A percentile compares a stretch with the other conserved stretches of the same genome.
Conservation (phyloP, 768 basidiomycete genomes). For the Harrya chromipes region DNA sequence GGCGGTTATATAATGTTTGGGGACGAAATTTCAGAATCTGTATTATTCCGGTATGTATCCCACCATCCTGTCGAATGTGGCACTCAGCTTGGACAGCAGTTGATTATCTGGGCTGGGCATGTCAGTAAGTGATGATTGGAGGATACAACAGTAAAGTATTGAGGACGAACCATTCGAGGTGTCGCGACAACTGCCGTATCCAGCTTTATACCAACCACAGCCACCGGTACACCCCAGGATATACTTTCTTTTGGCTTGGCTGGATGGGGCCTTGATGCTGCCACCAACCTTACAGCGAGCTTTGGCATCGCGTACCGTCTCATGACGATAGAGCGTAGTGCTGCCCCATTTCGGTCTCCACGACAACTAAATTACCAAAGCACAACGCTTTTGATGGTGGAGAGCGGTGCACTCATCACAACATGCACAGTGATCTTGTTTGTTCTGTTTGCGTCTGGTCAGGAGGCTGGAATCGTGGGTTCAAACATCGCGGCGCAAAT, state of each 20-base stretch:
- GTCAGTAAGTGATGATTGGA: constrained; percentile 13
- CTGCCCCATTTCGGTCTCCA: constrained; percentile 2
- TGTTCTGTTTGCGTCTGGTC: constrained; percentile 9
- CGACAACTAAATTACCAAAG: constrained; percentile 9
- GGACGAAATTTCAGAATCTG: constrained; percentile 7
- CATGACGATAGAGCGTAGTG: constrained; percentile 5
- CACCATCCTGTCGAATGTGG: not conserved
- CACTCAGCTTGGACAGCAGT: constrained; percentile 3
- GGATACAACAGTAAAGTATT: not conserved
- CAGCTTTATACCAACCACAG: constrained; percentile 13
- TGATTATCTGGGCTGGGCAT: constrained; percentile 15
- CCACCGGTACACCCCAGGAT: not conserved
- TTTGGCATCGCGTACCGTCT: constrained; percentile 20
- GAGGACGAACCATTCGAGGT: constrained; percentile 1
- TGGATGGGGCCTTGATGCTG: constrained; percentile 20
- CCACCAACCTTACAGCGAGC: constrained; percentile 15
- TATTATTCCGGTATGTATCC: constrained; percentile 12
- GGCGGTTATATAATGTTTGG: constrained; percentile 22
- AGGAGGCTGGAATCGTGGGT: constrained; percentile 12
- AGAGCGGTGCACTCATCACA: constrained; percentile 22
- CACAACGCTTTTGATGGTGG: constrained; percentile 16
- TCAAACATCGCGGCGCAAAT: constrained; percentile 19
- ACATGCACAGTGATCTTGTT: constrained; percentile 19
- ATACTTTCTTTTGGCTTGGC: constrained; percentile 9
- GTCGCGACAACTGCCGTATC: constrained; percentile 16